A percentile compares a stretch with the other conserved stretches of the same genome.
Evolutionary conservation across 2,329 filamentous ascomycete species (phyloP).

Genomic region (Apiospora aurea): DNA sequence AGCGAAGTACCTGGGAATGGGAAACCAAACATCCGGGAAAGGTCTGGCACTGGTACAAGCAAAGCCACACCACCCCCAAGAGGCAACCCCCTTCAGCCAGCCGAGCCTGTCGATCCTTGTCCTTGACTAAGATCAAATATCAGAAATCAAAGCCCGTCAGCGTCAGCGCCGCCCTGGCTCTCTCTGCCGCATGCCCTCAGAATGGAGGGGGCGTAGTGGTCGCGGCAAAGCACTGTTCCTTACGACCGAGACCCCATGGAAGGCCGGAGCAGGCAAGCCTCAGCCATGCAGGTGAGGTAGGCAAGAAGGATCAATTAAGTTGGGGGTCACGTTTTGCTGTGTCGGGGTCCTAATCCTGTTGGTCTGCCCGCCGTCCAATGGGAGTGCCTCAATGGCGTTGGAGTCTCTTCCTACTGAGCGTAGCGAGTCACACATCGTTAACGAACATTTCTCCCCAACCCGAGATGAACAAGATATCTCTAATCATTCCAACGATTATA

Average conservation of each 20-base stretch:
- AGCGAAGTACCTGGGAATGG: background rate
- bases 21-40: slow-evolving; percentile 7
- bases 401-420: slow-evolving; percentile 10
- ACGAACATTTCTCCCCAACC: background rate
- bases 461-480: background rate
- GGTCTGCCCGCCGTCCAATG: background rate
- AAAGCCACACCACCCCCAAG: background rate
- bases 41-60: background rate
- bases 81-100: background rate
- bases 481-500: background rate
- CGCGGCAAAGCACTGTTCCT: background rate
- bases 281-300: slow-evolving; percentile 13
- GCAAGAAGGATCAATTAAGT: slow-evolving; percentile 17
- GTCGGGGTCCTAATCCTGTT: background rate
- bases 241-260: slow-evolving; percentile 1
- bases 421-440: slow-evolving; percentile 4
- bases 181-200: background rate
- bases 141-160: background rate
- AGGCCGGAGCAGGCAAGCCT: background rate
- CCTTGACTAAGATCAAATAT: background rate
- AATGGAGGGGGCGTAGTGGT: background rate
- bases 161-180: background rate
- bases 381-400: background rate
- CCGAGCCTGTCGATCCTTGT: background rate
- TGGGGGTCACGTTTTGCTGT: background rate